Base-by-base conservation (phyloP, 1,139 yeast genomes). In the Saccharomyces hybrid region DNA sequence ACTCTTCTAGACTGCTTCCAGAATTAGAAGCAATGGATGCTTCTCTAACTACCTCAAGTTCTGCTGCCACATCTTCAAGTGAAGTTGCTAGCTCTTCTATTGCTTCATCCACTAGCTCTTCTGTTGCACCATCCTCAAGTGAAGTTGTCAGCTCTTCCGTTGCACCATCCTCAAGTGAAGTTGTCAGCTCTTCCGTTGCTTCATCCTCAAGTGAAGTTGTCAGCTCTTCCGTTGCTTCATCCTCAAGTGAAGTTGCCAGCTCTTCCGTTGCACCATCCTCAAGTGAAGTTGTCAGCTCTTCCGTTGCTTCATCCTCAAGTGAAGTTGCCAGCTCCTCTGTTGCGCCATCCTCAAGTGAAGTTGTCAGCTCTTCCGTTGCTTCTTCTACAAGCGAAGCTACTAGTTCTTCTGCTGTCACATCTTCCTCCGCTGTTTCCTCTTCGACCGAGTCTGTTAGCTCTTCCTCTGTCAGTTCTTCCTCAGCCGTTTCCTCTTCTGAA, bases 1-100 rank as follows among this genome's bases (percentile, higher is more conserved):
- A 72, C 61, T 67, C 73, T 6, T 59, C 70, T 47, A 71, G 77
- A 68, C 16, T 32, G 16, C 38, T 32, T 5, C 38, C 38, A 32
- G 14, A 32, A n/a, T 32, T 32, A 16, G 38, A 32, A n/a, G 38
- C 14, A 32, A 13, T 25, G 13, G 52, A 32, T 14, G 34, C 52
- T 14, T 30, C 48, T 14, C 14, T 34, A 4, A 16, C 49, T 7
- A 14, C 47, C 27, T 25, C 53, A 8, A n/a, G 47, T 20, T 34
- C 53, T 34, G 20, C 28, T 23, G 46, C 41, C 20, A 42, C 49
- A 6, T 42, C 32, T 30, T 30, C 32, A 30, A 30, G 32, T 13
- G 32, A 30, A 30, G 32, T 9, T 14, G 41, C 5, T 16, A 14
- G 20, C 16, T 14, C 41, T 7, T 26, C 41, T 32, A 16, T 32